Evolutionary conservation across 768 basidiomycete species (phyloP).

Genomic region (Kwoniella bestiolae): DNA sequence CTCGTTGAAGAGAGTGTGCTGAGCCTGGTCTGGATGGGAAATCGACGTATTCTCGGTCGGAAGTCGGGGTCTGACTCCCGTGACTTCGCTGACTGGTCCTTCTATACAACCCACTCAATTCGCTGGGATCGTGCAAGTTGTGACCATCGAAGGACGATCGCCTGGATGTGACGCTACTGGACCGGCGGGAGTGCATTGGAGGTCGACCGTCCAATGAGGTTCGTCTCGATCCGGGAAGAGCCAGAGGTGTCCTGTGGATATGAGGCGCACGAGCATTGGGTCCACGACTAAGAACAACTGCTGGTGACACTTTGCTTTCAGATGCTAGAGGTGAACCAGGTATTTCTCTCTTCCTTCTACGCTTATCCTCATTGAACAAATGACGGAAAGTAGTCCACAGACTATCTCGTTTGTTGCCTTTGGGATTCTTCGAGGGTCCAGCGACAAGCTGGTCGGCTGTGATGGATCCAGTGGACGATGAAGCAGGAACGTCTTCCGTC

Average conservation of each 20-base stretch:
- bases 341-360: constrained; percentile 72
- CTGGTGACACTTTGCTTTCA: constrained; percentile 26
- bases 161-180: constrained; percentile 87
- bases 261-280: constrained; percentile 40
- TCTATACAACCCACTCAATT: constrained; percentile 59
- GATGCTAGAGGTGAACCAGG: constrained; percentile 14
- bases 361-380: constrained; percentile 86
- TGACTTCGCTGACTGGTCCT: constrained; percentile 65
- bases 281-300: constrained; percentile 41
- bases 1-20: constrained; percentile 72
- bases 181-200: constrained; percentile 79
- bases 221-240: constrained; percentile 34
- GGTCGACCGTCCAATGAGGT: constrained; percentile 63
- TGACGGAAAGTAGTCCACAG: constrained; percentile 80
- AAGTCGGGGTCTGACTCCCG: constrained; percentile 83
- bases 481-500: constrained; percentile 4
- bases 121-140: constrained; percentile 64
- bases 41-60: constrained; percentile 64
- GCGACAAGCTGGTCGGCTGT: constrained; percentile 15
- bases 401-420: constrained; percentile 71
- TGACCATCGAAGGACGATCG: constrained; percentile 67
- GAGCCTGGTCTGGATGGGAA: constrained; percentile 75
- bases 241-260: constrained; percentile 32
- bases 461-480: constrained; percentile 3
- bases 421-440: constrained; percentile 21